Evolutionary conservation across 768 basidiomycete species (phyloP).

Genomic region (Pleurotus cornucopiae): DNA sequence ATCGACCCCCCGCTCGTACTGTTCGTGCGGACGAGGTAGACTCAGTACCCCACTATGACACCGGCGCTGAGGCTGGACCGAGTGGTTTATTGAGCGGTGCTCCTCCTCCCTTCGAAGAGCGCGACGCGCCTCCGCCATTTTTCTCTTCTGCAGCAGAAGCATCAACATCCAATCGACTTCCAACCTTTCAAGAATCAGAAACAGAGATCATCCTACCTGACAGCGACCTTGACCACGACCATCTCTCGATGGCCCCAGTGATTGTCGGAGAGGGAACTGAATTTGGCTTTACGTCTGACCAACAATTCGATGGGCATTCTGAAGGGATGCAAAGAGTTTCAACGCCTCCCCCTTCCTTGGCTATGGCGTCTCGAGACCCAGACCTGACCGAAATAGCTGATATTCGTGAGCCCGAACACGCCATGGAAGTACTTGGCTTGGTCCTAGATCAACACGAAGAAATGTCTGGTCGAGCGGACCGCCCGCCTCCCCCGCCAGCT

Average conservation of each 20-base stretch:
- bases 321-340: slow-evolving; percentile 59
- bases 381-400: slow-evolving; percentile 65
- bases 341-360: slow-evolving; percentile 74
- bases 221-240: slow-evolving; percentile 27
- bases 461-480: slow-evolving; percentile 32
- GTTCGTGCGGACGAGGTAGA: slow-evolving; percentile 67
- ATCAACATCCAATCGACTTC: slow-evolving; percentile 56
- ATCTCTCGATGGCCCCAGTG: slow-evolving; percentile 22
- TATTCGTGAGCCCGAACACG: slow-evolving; percentile 46
- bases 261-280: slow-evolving; percentile 72
- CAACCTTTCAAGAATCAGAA: slow-evolving; percentile 81
- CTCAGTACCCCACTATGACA: slow-evolving; percentile 60
- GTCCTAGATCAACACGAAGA: slow-evolving; percentile 50
- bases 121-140: slow-evolving; percentile 76
- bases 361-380: slow-evolving; percentile 69
- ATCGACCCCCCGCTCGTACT: slow-evolving; percentile 71
- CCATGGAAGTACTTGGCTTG: slow-evolving; percentile 55
- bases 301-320: slow-evolving; percentile 81
- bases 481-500: slow-evolving; percentile 75
- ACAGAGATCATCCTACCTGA: slow-evolving; percentile 65
- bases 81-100: slow-evolving; percentile 61
- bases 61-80: slow-evolving; percentile 66
- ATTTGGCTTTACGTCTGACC: slow-evolving; percentile 67
- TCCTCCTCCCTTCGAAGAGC: slow-evolving; percentile 83
- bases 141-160: slow-evolving; percentile 49